Percentiles rank a stretch among this genome's conserved stretches.
Evolutionary conservation across 768 basidiomycete species (phyloP).

Genomic region (Pholiota molesta): DNA sequence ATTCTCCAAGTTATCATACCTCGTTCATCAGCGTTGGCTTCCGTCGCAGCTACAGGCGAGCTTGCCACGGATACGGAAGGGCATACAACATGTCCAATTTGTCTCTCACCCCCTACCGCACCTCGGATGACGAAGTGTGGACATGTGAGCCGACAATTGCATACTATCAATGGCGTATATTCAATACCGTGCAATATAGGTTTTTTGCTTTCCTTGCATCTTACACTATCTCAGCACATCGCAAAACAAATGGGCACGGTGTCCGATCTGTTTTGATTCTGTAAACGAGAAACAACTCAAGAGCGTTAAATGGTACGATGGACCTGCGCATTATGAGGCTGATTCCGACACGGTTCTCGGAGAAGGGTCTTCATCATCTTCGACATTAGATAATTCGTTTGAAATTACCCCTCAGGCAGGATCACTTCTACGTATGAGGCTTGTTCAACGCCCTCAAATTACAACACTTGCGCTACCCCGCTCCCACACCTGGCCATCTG

Average conservation of each 20-base stretch:
- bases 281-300: slow-evolving; percentile 90
- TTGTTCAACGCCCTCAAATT: slow-evolving; percentile 92
- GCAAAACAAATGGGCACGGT: slow-evolving; percentile 88
- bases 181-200: slow-evolving; percentile 44
- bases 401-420: slow-evolving; percentile 52
- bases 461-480: slow-evolving; percentile 94
- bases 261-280: slow-evolving; percentile 96
- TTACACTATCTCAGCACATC: slow-evolving; percentile 87
- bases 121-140: slow-evolving; percentile 97
- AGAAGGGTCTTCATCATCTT: slow-evolving; percentile 48
- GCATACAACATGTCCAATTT: slow-evolving; percentile 88
- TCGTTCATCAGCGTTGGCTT: slow-evolving; percentile 73
- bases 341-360: slow-evolving; percentile 31
- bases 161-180: slow-evolving; percentile 13
- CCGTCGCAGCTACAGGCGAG: slow-evolving; percentile 54
- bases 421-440: slow-evolving; percentile 76
- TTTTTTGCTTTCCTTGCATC: slow-evolving; percentile 95
- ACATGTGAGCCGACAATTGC: slow-evolving; percentile 67
- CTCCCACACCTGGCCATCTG: slow-evolving; percentile 92
- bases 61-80: slow-evolving; percentile 54
- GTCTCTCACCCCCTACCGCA: slow-evolving; percentile 86
- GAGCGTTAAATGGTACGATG: slow-evolving; percentile 88
- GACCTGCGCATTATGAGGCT: slow-evolving; percentile 36
- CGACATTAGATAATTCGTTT: slow-evolving; percentile 35
- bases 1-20: slow-evolving; percentile 95